Base-by-base conservation (phyloP, 768 basidiomycete genomes). In the Tephrocybe rancida region DNA sequence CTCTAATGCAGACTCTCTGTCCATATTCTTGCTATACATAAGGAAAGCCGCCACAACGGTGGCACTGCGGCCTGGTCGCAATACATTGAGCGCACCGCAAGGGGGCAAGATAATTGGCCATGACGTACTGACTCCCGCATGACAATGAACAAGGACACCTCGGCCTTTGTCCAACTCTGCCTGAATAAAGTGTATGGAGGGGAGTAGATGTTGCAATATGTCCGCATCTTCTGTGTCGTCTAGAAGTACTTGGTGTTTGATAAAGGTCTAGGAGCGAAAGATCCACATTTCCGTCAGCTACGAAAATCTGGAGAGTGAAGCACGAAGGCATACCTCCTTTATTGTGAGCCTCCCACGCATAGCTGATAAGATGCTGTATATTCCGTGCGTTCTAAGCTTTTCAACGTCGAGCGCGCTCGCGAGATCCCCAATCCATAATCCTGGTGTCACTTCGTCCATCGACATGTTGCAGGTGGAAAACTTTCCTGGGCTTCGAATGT, bases 1-100 rank as follows among this genome's bases (percentile, higher is more conserved):
- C 21, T 84, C 80, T 11, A 97, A 70, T 5, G 95, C 93, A 19
- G 76, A 70, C 10, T 80, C 71, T 0, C 80, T 73, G 54, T 86
- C 81, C 25, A 81, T 57, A 46, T 84, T 77, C 57, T 77, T 74
- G 3, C 81, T 80, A 61, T 88, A 83, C 91, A 97, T 95, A 41
- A 97, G 73, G 64, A 93, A 97, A 3, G 94, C 95, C 2, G 92
- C 86, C 6, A 90, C 87, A 43, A 96, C 85, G 2, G 91, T 88
- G 6, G 87, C 85, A 58, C 92, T 94, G 21, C 95, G 83, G 63
- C 90, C 90, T 92, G 56, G 57, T 44, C 44, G 39, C 18, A 41
- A 32, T 57, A 35, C 14, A 43, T 21, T 21, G 3, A 21, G 22
- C 4, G 35, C 43, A 46, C 16, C 19, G 3, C 49, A 3, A 39